These are phyloP conservation scores for Ustilago curta DNA, from an alignment of 1,284 basidiomycete genomes.

Conservation along the genomic window DNA sequence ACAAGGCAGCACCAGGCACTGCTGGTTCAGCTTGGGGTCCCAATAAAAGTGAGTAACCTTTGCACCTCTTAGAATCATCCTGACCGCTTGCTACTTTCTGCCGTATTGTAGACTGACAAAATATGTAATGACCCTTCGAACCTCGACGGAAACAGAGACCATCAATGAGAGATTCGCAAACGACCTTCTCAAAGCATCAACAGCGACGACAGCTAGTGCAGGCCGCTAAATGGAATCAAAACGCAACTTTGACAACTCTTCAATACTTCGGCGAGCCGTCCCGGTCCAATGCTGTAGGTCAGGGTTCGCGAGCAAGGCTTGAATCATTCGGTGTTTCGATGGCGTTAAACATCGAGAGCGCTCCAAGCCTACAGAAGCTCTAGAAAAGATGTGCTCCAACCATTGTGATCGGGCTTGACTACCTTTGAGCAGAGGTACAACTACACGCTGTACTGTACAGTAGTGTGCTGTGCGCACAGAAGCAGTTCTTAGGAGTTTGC, in stretches of 20 bases:
- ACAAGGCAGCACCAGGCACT: conserved; percentile 41
- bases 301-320: no score
- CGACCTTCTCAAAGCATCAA: conserved; percentile 41
- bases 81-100: not conserved
- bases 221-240: not conserved
- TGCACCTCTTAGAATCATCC: not conserved
- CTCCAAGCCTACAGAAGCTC: no score
- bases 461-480: no score
- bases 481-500: not conserved
- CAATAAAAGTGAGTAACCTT: conserved; percentile 52
- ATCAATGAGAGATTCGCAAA: conserved; percentile 40
- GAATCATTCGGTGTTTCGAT: no score
- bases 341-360: no score
- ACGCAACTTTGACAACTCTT: no score
- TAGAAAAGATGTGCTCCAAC: no score
- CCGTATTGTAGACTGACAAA: not conserved
- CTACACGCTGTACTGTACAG: no score
- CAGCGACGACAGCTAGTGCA: conserved; percentile 8
- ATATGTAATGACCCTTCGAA: no score
- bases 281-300: no score
- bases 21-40: conserved; percentile 47
- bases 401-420: no score
- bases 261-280: not conserved
- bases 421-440: no score
- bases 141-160: conserved; percentile 25